Base-by-base conservation (phyloP, 2,329 filamentous ascomycete species). In the Helotiales sp. region DNA sequence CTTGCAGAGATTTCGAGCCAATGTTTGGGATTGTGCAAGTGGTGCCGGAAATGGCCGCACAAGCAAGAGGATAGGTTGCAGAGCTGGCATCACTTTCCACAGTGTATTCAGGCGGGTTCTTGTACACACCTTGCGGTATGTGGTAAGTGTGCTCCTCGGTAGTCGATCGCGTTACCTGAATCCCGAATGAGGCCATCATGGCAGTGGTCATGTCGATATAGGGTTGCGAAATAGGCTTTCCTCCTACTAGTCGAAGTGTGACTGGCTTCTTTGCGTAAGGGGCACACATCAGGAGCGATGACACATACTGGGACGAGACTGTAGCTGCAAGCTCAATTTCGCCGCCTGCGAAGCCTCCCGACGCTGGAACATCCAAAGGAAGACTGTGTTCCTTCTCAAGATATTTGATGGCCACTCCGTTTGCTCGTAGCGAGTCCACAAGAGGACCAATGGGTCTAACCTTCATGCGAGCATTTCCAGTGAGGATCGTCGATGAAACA, bases 201-300 rank as follows among this genome's bases (percentile, higher is more conserved):
- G 92, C 84, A 53, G 96, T 92, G 1, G 95, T 99, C 93, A 99
- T 98, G 72, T 99, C 92, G 69, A 99, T 98, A 73, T 99, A 99
- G 1, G 88, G 86, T 72, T 98, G 93, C 1, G 93, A 98, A 64
- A 99, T 96, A 42, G 95, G 93, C 73, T 96, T 98, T 55, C 93
- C 95, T n/a, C 95, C 95, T 12, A 98, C 88, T 36, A 99, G 81
- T 38, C 87, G 88, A 64, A 99, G 77, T 0, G 91, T 97, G 34
- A 99, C 93, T 0, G 93, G 90, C 62, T 92, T 87, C 76, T 96
- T 97, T 46, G 95, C 95, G 70, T 98, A 99, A 0, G 95, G 95
- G 0, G 95, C 95, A 58, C 92, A 96, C 91, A 99, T 96, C 52
- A 99, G 80, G 63, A 99, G 86, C 1, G 93, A 97, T 0, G 95